These are phyloP conservation scores for Xylaria flabelliformis DNA, from an alignment of 495 filamentous ascomycete species.

Conservation along the genomic window DNA sequence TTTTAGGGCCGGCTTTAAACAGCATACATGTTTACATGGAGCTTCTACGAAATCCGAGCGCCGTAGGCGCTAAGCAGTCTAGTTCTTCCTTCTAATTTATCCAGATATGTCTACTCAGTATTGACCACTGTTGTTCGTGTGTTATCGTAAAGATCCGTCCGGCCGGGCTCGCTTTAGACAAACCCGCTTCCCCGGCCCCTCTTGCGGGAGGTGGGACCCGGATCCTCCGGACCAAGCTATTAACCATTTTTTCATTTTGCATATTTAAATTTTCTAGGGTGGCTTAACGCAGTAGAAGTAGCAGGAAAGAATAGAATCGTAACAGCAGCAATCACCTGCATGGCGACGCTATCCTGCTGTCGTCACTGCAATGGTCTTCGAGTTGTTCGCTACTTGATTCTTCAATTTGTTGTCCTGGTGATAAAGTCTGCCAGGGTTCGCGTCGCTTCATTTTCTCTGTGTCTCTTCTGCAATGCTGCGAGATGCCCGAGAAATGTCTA, in stretches of 20 bases:
- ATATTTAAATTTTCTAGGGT: background rate
- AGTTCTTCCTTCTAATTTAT: no score
- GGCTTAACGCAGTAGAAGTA: conserved; percentile 27
- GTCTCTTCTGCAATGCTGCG: background rate
- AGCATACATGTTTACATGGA: no score
- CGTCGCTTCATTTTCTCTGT: background rate
- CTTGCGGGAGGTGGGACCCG: no score
- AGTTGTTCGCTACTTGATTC: background rate
- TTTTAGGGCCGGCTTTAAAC: no score
- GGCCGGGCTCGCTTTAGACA: no score
- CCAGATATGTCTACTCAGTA: no score
- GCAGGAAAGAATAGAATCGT: conserved; percentile 36
- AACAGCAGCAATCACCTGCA: conserved; percentile 35
- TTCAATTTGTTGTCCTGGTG: background rate
- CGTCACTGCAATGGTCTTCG: background rate
- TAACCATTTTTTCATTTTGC: background rate
- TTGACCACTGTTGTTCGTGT: no score
- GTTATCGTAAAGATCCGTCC: no score
- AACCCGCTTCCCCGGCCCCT: no score
- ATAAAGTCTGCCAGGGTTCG: background rate
- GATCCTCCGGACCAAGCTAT: no score
- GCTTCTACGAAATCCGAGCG: no score
- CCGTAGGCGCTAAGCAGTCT: no score
- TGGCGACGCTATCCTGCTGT: conserved; percentile 39
- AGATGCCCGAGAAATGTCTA: background rate